Percentiles rank a stretch among this genome's conserved stretches.
Evolutionary conservation across 176 grass and related monocot genomes (phyloP).

Genomic region (Cenchrus americanus): DNA sequence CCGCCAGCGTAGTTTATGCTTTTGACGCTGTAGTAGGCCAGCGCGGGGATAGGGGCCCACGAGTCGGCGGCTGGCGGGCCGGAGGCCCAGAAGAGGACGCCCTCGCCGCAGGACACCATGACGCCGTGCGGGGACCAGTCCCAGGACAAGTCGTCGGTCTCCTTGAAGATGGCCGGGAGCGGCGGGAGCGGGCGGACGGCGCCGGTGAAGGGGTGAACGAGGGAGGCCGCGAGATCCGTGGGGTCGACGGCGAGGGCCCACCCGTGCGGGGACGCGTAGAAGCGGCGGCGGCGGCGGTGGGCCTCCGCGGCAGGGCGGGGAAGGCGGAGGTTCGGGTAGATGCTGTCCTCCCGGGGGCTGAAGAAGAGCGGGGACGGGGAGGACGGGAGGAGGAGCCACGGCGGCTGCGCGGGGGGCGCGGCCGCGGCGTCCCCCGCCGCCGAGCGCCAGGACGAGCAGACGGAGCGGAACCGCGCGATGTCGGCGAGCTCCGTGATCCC

Average conservation of each 20-base stretch:
- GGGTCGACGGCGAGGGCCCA: slow-evolving; percentile 52
- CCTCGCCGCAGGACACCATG: slow-evolving; percentile 60
- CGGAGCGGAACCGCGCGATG: slow-evolving; percentile 60
- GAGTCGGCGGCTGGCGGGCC: slow-evolving; percentile 9
- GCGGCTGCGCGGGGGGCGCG: slow-evolving; percentile 35
- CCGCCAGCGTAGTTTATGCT: slow-evolving; percentile 57
- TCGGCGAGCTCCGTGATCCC: slow-evolving; percentile 52
- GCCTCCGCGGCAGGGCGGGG: not conserved
- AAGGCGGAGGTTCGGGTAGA: slow-evolving; percentile 52
- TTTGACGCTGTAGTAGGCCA: slow-evolving; percentile 43
- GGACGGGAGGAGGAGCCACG: slow-evolving; percentile 52
- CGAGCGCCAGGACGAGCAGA: slow-evolving; percentile 56
- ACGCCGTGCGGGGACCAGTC: slow-evolving; percentile 53
- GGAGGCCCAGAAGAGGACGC: slow-evolving; percentile 46
- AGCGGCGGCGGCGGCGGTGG: slow-evolving; percentile 28
- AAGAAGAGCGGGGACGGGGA: slow-evolving; percentile 51
- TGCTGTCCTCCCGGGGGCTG: slow-evolving; percentile 50
- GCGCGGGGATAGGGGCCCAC: slow-evolving; percentile 37
- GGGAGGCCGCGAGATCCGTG: slow-evolving; percentile 33
- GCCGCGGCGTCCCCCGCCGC: slow-evolving; percentile 37
- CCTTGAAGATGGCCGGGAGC: slow-evolving; percentile 48
- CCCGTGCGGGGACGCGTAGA: slow-evolving; percentile 50
- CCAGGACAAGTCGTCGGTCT: slow-evolving; percentile 59
- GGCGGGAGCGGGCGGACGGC: slow-evolving; percentile 33
- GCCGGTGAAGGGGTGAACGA: slow-evolving; percentile 60